Conservation (phyloP, 306 rosid genomes). For the Pachyrhizus erosus region DNA sequence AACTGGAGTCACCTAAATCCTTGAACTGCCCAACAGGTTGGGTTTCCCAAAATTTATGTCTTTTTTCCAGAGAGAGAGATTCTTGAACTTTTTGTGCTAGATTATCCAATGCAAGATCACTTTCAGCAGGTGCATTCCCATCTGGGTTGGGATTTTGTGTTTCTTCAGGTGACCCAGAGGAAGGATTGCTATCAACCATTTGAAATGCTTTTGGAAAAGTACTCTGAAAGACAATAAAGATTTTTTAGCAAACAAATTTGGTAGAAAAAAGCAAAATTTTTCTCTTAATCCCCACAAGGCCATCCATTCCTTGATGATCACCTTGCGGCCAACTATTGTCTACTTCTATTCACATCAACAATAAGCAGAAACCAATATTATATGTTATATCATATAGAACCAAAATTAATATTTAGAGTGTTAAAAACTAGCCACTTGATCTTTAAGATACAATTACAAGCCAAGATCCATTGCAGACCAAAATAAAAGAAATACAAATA, state of each 20-base stretch:
- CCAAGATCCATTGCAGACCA: slow-evolving; percentile 46
- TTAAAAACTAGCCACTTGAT: slow-evolving; percentile 40
- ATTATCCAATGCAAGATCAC: slow-evolving; percentile 61
- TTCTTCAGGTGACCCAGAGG: slow-evolving; percentile 66
- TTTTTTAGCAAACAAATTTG: slow-evolving; percentile 1
- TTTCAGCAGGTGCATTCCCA: slow-evolving; percentile 67
- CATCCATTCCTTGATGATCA: neutral
- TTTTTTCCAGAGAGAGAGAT: slow-evolving; percentile 71
- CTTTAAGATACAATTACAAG: slow-evolving; percentile 75
- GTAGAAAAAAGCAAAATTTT: neutral
- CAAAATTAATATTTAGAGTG: neutral
- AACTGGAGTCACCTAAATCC: slow-evolving; percentile 71
- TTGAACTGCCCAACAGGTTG: slow-evolving; percentile 97
- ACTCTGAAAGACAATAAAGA: slow-evolving; percentile 40
- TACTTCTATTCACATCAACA: slow-evolving; percentile 29
- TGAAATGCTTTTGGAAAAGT: slow-evolving; percentile 25
- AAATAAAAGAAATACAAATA: neutral
- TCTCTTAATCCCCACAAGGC: neutral
- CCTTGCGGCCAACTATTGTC: neutral
- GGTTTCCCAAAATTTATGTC: slow-evolving; percentile 92
- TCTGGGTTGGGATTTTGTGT: slow-evolving; percentile 68
- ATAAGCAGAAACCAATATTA: neutral
- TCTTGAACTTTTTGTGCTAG: slow-evolving; percentile 71
- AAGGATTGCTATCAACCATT: slow-evolving; percentile 72
- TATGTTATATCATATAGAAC: neutral